phyloP scores from a whole-genome alignment of 2,329 filamentous ascomycete genomes.

The Fusarium clavum region DNA sequence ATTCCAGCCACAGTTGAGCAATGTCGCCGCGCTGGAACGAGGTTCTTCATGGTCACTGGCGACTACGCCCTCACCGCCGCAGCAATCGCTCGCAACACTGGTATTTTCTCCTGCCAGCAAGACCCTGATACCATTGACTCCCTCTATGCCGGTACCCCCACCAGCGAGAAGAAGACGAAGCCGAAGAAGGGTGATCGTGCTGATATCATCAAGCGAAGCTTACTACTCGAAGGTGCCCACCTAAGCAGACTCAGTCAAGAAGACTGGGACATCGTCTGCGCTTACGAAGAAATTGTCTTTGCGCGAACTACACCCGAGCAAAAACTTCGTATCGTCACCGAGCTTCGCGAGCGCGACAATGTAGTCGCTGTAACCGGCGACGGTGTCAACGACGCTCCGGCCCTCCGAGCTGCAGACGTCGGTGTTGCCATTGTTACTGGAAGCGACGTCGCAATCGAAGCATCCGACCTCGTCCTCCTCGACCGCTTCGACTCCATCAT shows the following conservation, averaged over 20 bases:
- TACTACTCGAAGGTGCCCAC: constrained; percentile 65
- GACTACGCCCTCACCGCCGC: constrained; percentile 68
- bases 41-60: constrained; percentile 62
- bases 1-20: constrained; percentile 55
- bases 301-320: constrained; percentile 76
- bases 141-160: constrained; percentile 14
- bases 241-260: constrained; percentile 65
- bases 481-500: constrained; percentile 79
- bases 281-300: constrained; percentile 71
- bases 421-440: constrained; percentile 76
- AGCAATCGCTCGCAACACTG: constrained; percentile 73
- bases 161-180: constrained; percentile 26
- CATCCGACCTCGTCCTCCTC: constrained; percentile 74
- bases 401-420: constrained; percentile 73
- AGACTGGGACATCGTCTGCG: constrained; percentile 60
- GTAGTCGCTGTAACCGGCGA: constrained; percentile 80
- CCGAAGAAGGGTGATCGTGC: constrained; percentile 23
- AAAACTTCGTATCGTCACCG: constrained; percentile 78
- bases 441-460: constrained; percentile 72
- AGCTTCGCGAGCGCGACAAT: constrained; percentile 68
- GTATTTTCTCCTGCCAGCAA: constrained; percentile 67
- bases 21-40: constrained; percentile 58
- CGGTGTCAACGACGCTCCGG: constrained; percentile 75
- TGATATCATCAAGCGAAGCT: constrained; percentile 27
- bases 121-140: constrained; percentile 54